These are phyloP conservation scores for Wallemia hederae DNA, from an alignment of 1,284 basidiomycete species.

Conservation along the genomic window DNA sequence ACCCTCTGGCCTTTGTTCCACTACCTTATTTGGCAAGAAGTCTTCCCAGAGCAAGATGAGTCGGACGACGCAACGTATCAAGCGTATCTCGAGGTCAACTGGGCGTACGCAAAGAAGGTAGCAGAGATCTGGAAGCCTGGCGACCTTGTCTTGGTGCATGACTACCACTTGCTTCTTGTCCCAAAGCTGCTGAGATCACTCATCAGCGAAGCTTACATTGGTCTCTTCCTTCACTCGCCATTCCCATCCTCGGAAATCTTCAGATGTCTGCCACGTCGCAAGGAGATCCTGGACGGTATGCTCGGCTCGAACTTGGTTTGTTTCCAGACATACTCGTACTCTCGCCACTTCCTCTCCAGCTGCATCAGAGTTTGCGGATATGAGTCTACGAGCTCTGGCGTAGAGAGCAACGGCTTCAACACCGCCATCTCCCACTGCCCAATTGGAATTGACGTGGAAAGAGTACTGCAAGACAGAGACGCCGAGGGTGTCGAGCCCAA, in stretches of 20 bases:
- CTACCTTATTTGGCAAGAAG: slow-evolving; percentile 92
- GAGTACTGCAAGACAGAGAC: slow-evolving; percentile 53
- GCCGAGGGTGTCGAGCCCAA: slow-evolving; percentile 59
- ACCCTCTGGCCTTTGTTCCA: slow-evolving; percentile 97
- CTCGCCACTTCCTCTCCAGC: slow-evolving; percentile 74
- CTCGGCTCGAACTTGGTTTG: slow-evolving; percentile 84
- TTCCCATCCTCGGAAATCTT: slow-evolving; percentile 94
- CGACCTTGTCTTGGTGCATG: slow-evolving; percentile 68
- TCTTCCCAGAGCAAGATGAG: slow-evolving; percentile 43
- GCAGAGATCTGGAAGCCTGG: slow-evolving; percentile 50
- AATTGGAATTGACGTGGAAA: slow-evolving; percentile 84
- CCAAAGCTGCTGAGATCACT: slow-evolving; percentile 54
- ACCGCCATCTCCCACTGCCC: slow-evolving; percentile 70
- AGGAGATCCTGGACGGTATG: slow-evolving; percentile 91
- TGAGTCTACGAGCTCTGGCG: slow-evolving; percentile 53
- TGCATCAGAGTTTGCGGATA: slow-evolving; percentile 90
- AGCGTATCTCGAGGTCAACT: slow-evolving; percentile 57
- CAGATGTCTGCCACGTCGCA: slow-evolving; percentile 65
- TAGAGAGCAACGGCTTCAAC: slow-evolving; percentile 68
- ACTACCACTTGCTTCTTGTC: slow-evolving; percentile 76
- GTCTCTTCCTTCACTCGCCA: slow-evolving; percentile 86
- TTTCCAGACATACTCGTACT: slow-evolving; percentile 94
- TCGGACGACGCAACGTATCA: slow-evolving; percentile 57
- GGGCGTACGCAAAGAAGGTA: slow-evolving; percentile 51
- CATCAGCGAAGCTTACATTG: slow-evolving; percentile 49